Base-by-base conservation (phyloP, 2,329 filamentous ascomycete genomes). In the Colletotrichum navitas region DNA sequence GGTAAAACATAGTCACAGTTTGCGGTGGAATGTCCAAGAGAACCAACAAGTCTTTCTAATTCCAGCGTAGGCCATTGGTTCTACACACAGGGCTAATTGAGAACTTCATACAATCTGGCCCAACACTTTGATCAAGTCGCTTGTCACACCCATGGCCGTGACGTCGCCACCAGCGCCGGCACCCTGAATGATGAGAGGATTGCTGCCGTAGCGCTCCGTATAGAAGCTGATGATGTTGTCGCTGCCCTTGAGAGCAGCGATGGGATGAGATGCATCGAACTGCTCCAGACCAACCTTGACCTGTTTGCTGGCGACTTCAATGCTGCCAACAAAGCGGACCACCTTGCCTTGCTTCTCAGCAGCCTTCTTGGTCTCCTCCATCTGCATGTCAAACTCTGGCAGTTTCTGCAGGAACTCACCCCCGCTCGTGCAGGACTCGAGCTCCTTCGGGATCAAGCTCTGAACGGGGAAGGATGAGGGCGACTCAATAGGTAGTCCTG, bases 211-310 rank as follows among this genome's bases (percentile, higher is more conserved):
- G 77, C 96, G 89, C 87, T 97, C 93, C 7, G 96, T 99, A 84
- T 98, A 97, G 86, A 99, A 98, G 86, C 92, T 97, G 80, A 99
- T 97, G 80, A 99, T 97, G 85, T 99, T 99, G 81, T 98, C 96
- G 81, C 95, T 98, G 45, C 96, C 96, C 88, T 97, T 97, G 69
- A 99, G 87, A 59, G 93, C 92, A 18, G 96, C 96, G 83, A 99
- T 98, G 16, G 96, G 93, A 79, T 97, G 94, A 72, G 92, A 93
- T 76, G 90, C 90, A 75, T 97, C 94, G 76, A 94, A 95, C 83
- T 92, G 93, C 87, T 98, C 92, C 75, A 99, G 84, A 2, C 96
- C 95, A 69, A 99, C 96, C 86, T 95, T 97, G 81, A 98, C 93
- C 76, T 91, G 85, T 80, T 94, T 92, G 73, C 87, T 88, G n/a